Evolutionary conservation across 1,284 basidiomycete species (phyloP), one percentile per base, ranked within the genome.

Genomic region (Boletus austroedulis): DNA sequence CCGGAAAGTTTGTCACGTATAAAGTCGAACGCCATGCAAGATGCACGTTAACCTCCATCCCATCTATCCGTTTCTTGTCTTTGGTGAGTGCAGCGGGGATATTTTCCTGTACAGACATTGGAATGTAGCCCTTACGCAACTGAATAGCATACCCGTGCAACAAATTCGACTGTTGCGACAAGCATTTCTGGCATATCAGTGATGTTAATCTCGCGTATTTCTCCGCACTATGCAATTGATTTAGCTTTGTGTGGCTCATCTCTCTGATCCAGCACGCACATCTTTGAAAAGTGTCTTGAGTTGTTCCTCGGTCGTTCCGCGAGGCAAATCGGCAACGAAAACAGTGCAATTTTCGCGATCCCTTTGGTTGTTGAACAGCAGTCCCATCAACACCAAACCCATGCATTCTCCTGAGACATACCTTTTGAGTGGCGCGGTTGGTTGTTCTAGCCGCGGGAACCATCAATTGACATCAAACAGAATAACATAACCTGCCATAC

Each of bases 311-410:
- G 79, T 78, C 7, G 82, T 79, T 38, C 79, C 78, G 1, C 73
- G 47, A 0, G 86, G 84, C 10, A 98, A 76, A 31, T 90, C 84
- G 1, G 87, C 83, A 8, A 98, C 89, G 53, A 98, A 90, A 2
- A 98, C 89, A 0, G 95, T 97, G 40, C 87, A 87, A 66, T 98
- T 92, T 77, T 99, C 97, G 51, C 97, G 92, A 75, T 99, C 97
- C 60, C 96, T 95, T 65, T 2, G 29, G 21, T 55, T 9, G 15
- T 38, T 2, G 53, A 21, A 7, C 14, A 21, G 32, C 10, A 36
- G 10, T 31, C 5, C 53, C 23, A 12, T 62, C 8, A 57, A 36
- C 21, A 36, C 49, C 40, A 28, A 7, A 5, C 3, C n/a, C 4
- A 31, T 45, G 23, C 28, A 15, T 7, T 58, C 14, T 19, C 5